A percentile compares a stretch with the other conserved stretches of the same genome.
Conservation (phyloP, 2,329 filamentous ascomycete species). For the Arachnopeziza araneosa region DNA sequence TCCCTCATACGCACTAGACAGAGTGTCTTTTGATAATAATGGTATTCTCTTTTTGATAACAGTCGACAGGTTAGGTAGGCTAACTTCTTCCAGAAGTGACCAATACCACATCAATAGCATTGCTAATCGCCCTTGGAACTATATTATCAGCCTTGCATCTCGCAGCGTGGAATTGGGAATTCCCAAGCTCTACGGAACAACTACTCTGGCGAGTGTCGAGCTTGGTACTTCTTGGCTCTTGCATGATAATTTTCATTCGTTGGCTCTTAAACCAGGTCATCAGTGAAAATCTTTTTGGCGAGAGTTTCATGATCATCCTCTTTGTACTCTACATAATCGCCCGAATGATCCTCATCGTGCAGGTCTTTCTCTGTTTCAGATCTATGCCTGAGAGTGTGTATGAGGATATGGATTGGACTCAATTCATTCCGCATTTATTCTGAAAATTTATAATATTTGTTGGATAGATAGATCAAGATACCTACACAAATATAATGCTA, state of each 20-base stretch:
- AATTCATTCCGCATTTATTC: slow-evolving; percentile 1
- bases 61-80: not conserved
- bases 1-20: not conserved
- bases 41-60: not conserved
- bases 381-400: slow-evolving; percentile 1
- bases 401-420: not conserved
- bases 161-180: slow-evolving; percentile 2
- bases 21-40: not conserved
- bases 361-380: slow-evolving; percentile 4
- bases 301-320: not conserved
- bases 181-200: not conserved
- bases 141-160: not conserved
- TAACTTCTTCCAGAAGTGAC: not conserved
- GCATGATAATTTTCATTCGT: not conserved
- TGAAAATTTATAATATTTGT: not conserved
- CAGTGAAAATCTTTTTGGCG: too few species aligned
- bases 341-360: not conserved
- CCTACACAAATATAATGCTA: too few species aligned
- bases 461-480: too few species aligned
- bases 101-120: not conserved
- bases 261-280: too few species aligned
- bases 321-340: not conserved
- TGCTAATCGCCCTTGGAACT: not conserved
- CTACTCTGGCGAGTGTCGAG: not conserved
- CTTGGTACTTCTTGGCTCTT: not conserved